phyloP scores from a whole-genome alignment of 2,329 filamentous ascomycete genomes.

The Pleomassaria siparia region DNA sequence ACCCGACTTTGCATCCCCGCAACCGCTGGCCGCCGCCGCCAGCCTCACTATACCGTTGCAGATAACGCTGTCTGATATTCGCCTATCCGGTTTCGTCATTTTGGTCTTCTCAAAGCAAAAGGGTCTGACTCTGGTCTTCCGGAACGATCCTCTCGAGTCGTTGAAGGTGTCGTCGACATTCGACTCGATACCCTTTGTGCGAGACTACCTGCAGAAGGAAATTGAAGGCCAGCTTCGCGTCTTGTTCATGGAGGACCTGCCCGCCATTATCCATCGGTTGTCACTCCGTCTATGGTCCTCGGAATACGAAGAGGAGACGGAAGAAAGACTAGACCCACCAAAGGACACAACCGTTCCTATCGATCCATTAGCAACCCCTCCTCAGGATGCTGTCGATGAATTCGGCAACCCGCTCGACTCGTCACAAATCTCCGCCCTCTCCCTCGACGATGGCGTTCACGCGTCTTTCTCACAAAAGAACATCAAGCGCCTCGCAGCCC shows the following conservation, averaged over 20 bases:
- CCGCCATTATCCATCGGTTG: conserved; percentile 91
- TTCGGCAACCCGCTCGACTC: conserved; percentile 76
- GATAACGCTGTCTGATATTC: conserved; percentile 93
- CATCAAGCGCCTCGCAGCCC: conserved; percentile 74
- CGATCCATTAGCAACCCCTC: conserved; percentile 80
- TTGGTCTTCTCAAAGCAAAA: conserved; percentile 97
- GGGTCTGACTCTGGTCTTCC: conserved; percentile 92
- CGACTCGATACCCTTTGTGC: conserved; percentile 97
- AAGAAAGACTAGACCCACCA: conserved; percentile 51
- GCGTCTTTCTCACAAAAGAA: conserved; percentile 96
- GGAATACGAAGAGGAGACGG: conserved; percentile 72
- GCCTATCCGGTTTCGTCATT: conserved; percentile 95
- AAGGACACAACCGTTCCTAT: conserved; percentile 62
- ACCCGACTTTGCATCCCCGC: conserved; percentile 87
- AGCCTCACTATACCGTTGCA: conserved; percentile 96
- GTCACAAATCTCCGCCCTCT: conserved; percentile 72
- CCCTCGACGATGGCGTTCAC: conserved; percentile 80
- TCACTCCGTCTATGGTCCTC: conserved; percentile 88
- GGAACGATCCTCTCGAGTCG: conserved; percentile 96
- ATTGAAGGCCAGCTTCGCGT: conserved; percentile 92
- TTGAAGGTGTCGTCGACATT: conserved; percentile 98
- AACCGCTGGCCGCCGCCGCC: conserved; percentile 86
- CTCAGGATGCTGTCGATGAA: conserved; percentile 78
- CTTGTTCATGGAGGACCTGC: conserved; percentile 96
- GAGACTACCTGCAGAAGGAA: conserved; percentile 93